A percentile compares a stretch with the other conserved stretches of the same genome.
phyloP scores from a whole-genome alignment of 1,284 basidiomycete genomes.

The Entoloma clypeatum region DNA sequence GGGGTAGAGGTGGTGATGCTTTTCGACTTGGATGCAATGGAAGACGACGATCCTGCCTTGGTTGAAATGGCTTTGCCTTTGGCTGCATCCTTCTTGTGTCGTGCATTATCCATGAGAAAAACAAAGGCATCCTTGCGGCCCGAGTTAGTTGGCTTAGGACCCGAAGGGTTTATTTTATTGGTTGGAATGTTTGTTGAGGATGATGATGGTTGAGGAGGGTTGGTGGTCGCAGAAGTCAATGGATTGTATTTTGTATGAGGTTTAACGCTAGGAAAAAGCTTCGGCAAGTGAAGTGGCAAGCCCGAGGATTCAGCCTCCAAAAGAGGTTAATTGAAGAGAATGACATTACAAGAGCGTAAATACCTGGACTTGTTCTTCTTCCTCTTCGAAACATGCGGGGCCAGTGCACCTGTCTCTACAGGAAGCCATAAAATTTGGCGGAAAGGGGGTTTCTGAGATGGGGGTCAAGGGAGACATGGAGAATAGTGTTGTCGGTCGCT shows the following conservation, averaged over 20 bases:
- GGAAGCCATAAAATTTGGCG: conserved; percentile 13
- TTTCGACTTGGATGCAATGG: neutral
- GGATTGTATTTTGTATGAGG: neutral
- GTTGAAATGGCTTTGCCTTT: conserved; percentile 18
- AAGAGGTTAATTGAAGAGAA: neutral
- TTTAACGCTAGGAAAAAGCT: too few species aligned
- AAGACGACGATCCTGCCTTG: conserved; percentile 5
- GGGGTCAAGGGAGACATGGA: conserved; percentile 44
- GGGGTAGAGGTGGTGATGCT: conserved; percentile 4
- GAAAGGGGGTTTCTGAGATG: conserved; percentile 37
- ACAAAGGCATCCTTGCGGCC: conserved; percentile 26
- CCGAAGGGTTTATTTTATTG: neutral
- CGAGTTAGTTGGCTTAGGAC: conserved; percentile 6
- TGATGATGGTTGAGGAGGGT: neutral
- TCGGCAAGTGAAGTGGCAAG: too few species aligned
- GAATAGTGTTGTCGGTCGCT: conserved; percentile 15
- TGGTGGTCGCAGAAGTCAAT: neutral
- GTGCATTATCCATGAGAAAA: conserved; percentile 23
- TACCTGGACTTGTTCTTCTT: conserved; percentile 18
- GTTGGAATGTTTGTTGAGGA: neutral
- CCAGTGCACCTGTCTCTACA: conserved; percentile 20
- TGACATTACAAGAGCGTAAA: neutral
- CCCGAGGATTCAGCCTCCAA: too few species aligned
- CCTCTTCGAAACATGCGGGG: conserved; percentile 16
- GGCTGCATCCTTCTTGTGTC: conserved; percentile 12